Conservation (phyloP, 352 stramenopile genomes). For the Pythium biforme region DNA sequence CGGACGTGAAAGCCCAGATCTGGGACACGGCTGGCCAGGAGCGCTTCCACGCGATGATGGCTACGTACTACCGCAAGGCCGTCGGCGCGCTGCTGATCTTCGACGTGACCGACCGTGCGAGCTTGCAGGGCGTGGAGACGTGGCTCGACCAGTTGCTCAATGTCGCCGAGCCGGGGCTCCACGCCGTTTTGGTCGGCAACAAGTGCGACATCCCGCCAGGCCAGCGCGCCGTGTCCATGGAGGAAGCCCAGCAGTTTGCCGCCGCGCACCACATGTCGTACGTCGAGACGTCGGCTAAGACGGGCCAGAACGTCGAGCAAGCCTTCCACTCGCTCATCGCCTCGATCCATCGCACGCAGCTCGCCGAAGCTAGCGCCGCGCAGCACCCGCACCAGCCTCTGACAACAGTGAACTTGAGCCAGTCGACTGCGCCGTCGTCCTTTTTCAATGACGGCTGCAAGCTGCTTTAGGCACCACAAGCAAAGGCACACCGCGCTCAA, state of each 20-base stretch:
- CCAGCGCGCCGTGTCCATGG: conserved; percentile 45
- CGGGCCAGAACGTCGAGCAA: conserved; percentile 55
- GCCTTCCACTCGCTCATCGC: conserved; percentile 61
- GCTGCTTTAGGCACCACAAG: conserved; percentile 25
- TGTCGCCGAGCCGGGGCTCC: conserved; percentile 64
- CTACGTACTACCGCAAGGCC: conserved; percentile 86
- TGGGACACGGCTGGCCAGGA: conserved; percentile 89
- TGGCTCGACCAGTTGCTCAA: conserved; percentile 79
- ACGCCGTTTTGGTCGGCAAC: conserved; percentile 71
- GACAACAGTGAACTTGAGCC: conserved; percentile 39
- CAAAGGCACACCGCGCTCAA: not conserved
- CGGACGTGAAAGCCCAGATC: conserved; percentile 83
- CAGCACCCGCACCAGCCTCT: not conserved
- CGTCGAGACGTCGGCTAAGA: conserved; percentile 82
- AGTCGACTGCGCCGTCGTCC: conserved; percentile 11
- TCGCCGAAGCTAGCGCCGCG: conserved; percentile 29
- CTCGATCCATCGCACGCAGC: conserved; percentile 48
- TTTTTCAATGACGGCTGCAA: conserved; percentile 52
- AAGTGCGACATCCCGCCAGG: conserved; percentile 57
- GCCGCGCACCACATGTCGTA: conserved; percentile 70
- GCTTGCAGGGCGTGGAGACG: conserved; percentile 51
- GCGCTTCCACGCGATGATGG: conserved; percentile 88
- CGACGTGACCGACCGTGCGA: conserved; percentile 58
- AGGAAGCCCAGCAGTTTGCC: conserved; percentile 71
- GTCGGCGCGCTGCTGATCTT: conserved; percentile 78